phyloP scores from a whole-genome alignment of 2,329 filamentous ascomycete genomes.

The Ophiostoma piceae region DNA sequence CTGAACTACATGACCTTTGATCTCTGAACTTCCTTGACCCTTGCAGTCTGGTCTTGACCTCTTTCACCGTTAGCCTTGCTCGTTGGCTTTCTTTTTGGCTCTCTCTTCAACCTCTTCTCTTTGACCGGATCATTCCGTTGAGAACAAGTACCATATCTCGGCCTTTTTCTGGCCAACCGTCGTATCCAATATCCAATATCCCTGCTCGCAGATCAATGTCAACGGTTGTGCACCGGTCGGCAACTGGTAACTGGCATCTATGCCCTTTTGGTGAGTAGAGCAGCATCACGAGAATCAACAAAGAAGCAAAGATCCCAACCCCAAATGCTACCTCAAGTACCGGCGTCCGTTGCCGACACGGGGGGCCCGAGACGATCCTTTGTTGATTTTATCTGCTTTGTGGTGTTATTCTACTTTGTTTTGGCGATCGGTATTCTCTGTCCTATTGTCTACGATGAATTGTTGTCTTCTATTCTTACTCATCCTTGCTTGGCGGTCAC shows the following conservation, averaged over 20 bases:
- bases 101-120: not conserved
- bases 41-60: too few relatives aligned
- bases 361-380: conserved; percentile 1
- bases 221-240: not conserved
- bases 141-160: not conserved
- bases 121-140: not conserved
- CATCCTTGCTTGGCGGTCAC: not conserved
- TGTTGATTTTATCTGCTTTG: not conserved
- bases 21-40: not conserved
- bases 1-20: too few relatives aligned
- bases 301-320: too few relatives aligned
- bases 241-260: not conserved
- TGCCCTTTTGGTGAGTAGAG: not conserved
- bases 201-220: not conserved
- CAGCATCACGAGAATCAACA: too few relatives aligned
- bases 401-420: too few relatives aligned
- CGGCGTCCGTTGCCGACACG: not conserved
- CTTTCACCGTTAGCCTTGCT: too few relatives aligned
- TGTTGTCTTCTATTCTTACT: not conserved
- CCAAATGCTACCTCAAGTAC: not conserved
- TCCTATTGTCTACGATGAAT: too few relatives aligned
- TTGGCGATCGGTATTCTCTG: too few relatives aligned
- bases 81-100: too few relatives aligned
- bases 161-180: not conserved
- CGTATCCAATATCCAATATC: not conserved